Conservation (phyloP, 2,329 filamentous ascomycete species). For the Zymoseptoria brevis region DNA sequence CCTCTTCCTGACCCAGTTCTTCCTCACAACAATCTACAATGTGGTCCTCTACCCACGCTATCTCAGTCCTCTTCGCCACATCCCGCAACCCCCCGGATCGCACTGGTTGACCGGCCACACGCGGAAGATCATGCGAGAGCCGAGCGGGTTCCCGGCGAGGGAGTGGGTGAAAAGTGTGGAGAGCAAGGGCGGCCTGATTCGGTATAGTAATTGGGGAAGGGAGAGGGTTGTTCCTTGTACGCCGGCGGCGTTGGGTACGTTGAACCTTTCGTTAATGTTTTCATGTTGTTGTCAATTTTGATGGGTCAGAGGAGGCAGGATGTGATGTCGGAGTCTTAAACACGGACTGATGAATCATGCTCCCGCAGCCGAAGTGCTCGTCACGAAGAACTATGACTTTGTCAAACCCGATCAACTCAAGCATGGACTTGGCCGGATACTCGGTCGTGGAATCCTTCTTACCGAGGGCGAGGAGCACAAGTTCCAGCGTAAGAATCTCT, state of each 20-base stretch:
- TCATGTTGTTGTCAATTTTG: background rate
- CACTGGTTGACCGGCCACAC: constrained; percentile 37
- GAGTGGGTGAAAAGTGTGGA: constrained; percentile 47
- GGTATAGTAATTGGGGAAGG: constrained; percentile 42
- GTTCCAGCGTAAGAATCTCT: constrained; percentile 43
- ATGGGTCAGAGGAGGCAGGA: background rate
- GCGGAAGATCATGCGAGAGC: constrained; percentile 33
- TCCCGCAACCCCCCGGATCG: constrained; percentile 47
- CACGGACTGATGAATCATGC: too few relatives aligned
- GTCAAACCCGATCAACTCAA: constrained; percentile 41
- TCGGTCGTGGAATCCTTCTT: constrained; percentile 66
- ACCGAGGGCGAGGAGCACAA: constrained; percentile 91
- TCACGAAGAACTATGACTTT: constrained; percentile 45
- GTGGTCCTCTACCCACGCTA: constrained; percentile 50
- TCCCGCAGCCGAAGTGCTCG: constrained; percentile 36
- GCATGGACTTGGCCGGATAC: constrained; percentile 51
- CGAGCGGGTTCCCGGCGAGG: constrained; percentile 38
- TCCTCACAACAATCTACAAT: constrained; percentile 36
- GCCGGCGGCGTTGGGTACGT: constrained; percentile 36
- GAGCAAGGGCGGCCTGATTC: constrained; percentile 46
- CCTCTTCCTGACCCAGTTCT: constrained; percentile 31
- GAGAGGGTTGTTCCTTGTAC: constrained; percentile 39
- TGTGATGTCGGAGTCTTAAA: background rate
- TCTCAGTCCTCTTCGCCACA: constrained; percentile 50
- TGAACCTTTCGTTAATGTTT: background rate